Evolutionary conservation across 2,329 filamentous ascomycete species (phyloP).

Genomic region (Lithohypha guttulata): DNA sequence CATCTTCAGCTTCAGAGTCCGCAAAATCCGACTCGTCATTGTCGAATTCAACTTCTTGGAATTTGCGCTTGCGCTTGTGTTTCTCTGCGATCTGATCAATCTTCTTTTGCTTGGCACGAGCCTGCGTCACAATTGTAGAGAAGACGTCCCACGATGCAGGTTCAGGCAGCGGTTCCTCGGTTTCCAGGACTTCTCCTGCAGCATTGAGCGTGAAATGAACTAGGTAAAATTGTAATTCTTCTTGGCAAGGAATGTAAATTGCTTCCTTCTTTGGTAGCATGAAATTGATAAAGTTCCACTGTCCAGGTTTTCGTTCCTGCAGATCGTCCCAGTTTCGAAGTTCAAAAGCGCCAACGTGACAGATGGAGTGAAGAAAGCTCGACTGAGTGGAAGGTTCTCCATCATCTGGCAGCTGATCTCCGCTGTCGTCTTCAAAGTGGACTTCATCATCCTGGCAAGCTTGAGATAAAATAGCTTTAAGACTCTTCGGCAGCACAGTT

Average conservation of each 20-base stretch:
- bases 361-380: constrained; percentile 3
- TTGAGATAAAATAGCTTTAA: constrained; percentile 8
- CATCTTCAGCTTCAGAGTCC: not conserved
- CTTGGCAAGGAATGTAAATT: constrained; percentile 3
- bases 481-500: constrained; percentile 6
- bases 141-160: constrained; percentile 14
- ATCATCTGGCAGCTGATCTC: not conserved
- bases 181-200: not conserved
- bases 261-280: too few relatives aligned
- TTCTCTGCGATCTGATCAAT: constrained; percentile 5
- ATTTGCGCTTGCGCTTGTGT: constrained; percentile 1
- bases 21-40: constrained; percentile 1
- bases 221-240: constrained; percentile 5
- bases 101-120: constrained; percentile 8
- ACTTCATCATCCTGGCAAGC: too few relatives aligned
- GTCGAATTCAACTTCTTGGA: constrained; percentile 3
- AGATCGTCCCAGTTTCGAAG: constrained; percentile 1
- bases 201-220: constrained; percentile 11
- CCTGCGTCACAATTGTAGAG: constrained; percentile 2
- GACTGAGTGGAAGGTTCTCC: too few relatives aligned
- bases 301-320: constrained; percentile 1
- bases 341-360: constrained; percentile 9
- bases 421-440: not conserved
- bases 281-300: constrained; percentile 18
- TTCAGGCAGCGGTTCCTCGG: constrained; percentile 12